A percentile compares a stretch with the other conserved stretches of the same genome.
These are phyloP conservation scores for Candida mattraensis DNA, from an alignment of 805 yeast genomes.

Conservation along the genomic window DNA sequence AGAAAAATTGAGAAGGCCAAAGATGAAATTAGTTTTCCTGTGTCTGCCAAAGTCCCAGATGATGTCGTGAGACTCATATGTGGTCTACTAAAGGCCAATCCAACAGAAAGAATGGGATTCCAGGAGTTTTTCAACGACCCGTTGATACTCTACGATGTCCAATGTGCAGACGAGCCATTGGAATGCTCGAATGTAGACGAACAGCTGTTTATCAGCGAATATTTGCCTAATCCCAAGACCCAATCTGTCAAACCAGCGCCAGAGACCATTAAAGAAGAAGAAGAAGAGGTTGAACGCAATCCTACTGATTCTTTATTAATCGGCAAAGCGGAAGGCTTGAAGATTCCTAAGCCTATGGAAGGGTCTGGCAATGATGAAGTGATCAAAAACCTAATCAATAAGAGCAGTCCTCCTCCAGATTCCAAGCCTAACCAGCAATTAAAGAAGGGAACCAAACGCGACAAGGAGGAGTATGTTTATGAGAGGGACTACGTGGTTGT, in stretches of 20 bases:
- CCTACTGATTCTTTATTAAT: conserved; percentile 21
- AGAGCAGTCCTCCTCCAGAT: conserved; percentile 46
- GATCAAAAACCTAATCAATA: conserved; percentile 43
- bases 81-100: conserved; percentile 76
- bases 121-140: conserved; percentile 82
- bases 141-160: conserved; percentile 55
- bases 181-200: conserved; percentile 72
- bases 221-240: conserved; percentile 36
- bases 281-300: conserved; percentile 5
- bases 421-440: conserved; percentile 5
- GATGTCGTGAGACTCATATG: conserved; percentile 71
- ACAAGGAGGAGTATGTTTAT: conserved; percentile 44
- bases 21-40: conserved; percentile 77
- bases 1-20: conserved; percentile 81
- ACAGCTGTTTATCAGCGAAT: conserved; percentile 82
- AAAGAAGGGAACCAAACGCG: conserved; percentile 10
- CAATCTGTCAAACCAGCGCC: conserved; percentile 9
- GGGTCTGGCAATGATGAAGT: conserved; percentile 39
- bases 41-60: conserved; percentile 59
- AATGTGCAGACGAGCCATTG: conserved; percentile 55
- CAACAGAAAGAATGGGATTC: conserved; percentile 85
- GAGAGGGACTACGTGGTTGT: conserved; percentile 93
- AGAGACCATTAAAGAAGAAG: conserved; percentile 19
- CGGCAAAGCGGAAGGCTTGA: conserved; percentile 13
- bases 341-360: conserved; percentile 23